Conservation (phyloP, 2,329 filamentous ascomycete genomes). For the Boeremia exigua region DNA sequence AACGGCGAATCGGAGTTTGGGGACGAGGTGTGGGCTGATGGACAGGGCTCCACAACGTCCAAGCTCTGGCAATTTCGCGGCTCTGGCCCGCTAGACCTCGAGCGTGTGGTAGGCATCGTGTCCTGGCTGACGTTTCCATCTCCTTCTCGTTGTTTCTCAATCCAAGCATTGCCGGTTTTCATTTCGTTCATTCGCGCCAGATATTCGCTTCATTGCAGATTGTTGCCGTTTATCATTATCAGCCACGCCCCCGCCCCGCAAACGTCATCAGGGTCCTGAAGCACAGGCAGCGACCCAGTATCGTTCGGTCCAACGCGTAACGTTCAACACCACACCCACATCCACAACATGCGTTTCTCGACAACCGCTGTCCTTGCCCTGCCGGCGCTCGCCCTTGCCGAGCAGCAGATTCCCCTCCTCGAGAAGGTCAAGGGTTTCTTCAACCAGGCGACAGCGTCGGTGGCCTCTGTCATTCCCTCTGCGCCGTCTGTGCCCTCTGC, state of each 20-base stretch:
- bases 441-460: conserved; percentile 61
- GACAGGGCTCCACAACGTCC: conserved; percentile 20
- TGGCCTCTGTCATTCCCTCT: conserved; percentile 59
- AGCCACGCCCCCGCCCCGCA: conserved; percentile 25
- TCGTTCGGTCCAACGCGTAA: neutral
- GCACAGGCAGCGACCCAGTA: conserved; percentile 22
- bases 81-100: conserved; percentile 17
- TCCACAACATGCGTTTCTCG: conserved; percentile 59
- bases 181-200: neutral
- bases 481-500: conserved; percentile 34
- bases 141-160: conserved; percentile 7
- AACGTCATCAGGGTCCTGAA: conserved; percentile 28
- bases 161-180: conserved; percentile 2
- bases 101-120: conserved; percentile 20
- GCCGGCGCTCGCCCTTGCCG: conserved; percentile 58
- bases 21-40: conserved; percentile 13
- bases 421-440: conserved; percentile 64
- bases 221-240: conserved; percentile 19
- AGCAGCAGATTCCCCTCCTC: conserved; percentile 67
- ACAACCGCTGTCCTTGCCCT: conserved; percentile 58
- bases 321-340: conserved; percentile 16
- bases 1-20: conserved; percentile 12
- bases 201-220: conserved; percentile 12
- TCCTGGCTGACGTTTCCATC: conserved; percentile 22
- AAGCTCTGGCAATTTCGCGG: conserved; percentile 22